Conservation (phyloP, 1,284 basidiomycete species). For the Cystobasidium pallidum region DNA sequence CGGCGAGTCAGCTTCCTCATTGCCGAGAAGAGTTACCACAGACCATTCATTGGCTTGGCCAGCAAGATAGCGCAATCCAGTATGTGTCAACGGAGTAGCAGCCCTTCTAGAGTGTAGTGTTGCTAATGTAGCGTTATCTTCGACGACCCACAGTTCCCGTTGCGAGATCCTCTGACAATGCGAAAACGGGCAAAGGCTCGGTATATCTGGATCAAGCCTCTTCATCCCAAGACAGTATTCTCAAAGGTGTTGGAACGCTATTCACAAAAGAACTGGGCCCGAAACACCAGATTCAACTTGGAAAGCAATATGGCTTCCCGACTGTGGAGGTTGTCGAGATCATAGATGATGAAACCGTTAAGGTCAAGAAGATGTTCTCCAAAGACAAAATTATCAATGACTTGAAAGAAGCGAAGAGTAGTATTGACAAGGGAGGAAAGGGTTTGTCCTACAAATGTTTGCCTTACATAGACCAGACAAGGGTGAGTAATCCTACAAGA, state of each 20-base stretch:
- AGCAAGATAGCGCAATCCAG: conserved; percentile 86
- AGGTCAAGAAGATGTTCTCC: conserved; percentile 81
- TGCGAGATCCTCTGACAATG: conserved; percentile 84
- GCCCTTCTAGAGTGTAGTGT: background rate
- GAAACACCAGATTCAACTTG: conserved; percentile 84
- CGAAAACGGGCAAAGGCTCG: conserved; percentile 74
- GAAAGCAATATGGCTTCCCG: conserved; percentile 76
- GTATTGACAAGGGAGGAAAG: conserved; percentile 38
- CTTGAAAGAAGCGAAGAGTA: conserved; percentile 48
- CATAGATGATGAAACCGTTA: conserved; percentile 78
- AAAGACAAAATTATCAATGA: conserved; percentile 55
- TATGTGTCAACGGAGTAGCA: conserved; percentile 61
- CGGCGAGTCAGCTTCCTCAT: conserved; percentile 86
- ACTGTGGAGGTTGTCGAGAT: conserved; percentile 85
- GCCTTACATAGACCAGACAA: conserved; percentile 46
- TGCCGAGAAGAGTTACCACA: conserved; percentile 89
- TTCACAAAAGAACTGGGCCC: conserved; percentile 78
- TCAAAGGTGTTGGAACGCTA: conserved; percentile 77
- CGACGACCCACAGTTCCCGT: conserved; percentile 73
- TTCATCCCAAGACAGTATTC: conserved; percentile 66
- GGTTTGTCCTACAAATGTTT: conserved; percentile 49
- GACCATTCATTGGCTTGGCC: conserved; percentile 79
- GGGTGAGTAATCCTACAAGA: conserved; percentile 21
- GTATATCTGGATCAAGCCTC: conserved; percentile 67
- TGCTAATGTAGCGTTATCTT: background rate